Conservation (phyloP, 164 flowering plant genomes). For the Akebia trifoliata region DNA sequence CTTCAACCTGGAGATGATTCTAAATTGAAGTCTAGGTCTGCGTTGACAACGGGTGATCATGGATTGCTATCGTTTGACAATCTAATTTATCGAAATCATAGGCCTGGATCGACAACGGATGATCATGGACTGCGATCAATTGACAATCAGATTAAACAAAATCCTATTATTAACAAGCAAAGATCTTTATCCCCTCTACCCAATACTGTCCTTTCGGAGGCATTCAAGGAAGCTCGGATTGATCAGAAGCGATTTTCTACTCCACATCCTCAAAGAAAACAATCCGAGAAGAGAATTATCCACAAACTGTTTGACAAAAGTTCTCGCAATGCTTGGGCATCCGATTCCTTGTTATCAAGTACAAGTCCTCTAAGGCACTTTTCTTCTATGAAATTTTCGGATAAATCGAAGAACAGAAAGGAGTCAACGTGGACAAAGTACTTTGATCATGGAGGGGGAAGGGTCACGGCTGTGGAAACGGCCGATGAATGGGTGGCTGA, state of each 20-base stretch:
- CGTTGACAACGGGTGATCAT: not conserved
- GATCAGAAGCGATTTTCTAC: constrained; percentile 59
- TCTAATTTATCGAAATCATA: constrained; percentile 15
- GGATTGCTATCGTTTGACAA: constrained; percentile 7
- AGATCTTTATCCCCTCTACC: constrained; percentile 69
- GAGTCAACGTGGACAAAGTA: constrained; percentile 69
- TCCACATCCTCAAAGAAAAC: constrained; percentile 51
- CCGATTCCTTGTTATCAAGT: constrained; percentile 15
- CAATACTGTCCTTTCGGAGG: constrained; percentile 39
- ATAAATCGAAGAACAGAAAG: constrained; percentile 40
- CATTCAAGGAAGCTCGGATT: constrained; percentile 69
- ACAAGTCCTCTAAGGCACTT: constrained; percentile 38
- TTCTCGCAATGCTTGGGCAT: constrained; percentile 15
- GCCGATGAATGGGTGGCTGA: constrained; percentile 65
- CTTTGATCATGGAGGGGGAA: constrained; percentile 72
- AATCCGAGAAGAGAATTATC: constrained; percentile 30
- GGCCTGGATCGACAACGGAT: constrained; percentile 15
- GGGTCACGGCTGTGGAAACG: constrained; percentile 60
- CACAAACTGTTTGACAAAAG: constrained; percentile 29
- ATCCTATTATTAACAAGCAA: constrained; percentile 29
- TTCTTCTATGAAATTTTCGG: constrained; percentile 31
- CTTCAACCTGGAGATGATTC: constrained; percentile 16
- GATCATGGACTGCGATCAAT: constrained; percentile 10
- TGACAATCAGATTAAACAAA: constrained; percentile 11
- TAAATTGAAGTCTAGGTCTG: constrained; percentile 35